A percentile compares a stretch with the other conserved stretches of the same genome.
These are phyloP conservation scores for Syzygium aromaticum DNA, from an alignment of 345 rosid genomes.

Conservation along the genomic window DNA sequence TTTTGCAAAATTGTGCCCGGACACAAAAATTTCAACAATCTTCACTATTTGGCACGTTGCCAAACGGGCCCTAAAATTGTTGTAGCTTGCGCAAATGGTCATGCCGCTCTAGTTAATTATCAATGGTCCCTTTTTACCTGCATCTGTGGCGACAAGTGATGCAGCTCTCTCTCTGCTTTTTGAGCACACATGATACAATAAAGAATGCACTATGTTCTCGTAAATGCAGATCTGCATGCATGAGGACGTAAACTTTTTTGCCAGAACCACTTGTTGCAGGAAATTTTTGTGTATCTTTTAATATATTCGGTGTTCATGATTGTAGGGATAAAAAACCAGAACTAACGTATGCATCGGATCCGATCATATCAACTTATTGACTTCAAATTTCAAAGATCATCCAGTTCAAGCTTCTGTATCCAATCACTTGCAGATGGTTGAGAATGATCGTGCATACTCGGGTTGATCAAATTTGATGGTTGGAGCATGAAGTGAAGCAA, in stretches of 20 bases:
- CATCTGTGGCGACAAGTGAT: not conserved
- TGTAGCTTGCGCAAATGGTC: not conserved
- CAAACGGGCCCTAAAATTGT: not conserved
- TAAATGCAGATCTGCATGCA: not conserved
- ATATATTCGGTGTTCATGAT: not conserved
- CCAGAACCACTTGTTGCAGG: not conserved
- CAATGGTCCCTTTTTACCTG: not conserved
- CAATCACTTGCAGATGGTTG: not conserved
- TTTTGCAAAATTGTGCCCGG: too few species aligned
- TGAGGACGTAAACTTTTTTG: not conserved
- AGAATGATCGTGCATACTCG: not conserved
- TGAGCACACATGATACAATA: not conserved
- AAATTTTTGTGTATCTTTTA: not conserved
- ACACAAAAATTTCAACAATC: too few species aligned
- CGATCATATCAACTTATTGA: not conserved
- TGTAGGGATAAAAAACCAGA: not conserved
- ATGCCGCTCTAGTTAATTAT: not conserved
- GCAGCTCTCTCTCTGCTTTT: not conserved
- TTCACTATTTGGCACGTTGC: too few species aligned
- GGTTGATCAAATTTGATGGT: not conserved
- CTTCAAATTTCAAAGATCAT: not conserved
- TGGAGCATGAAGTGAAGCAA: not conserved
- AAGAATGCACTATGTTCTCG: not conserved
- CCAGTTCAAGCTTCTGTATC: not conserved
- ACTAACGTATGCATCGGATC: not conserved